A percentile compares a stretch with the other conserved stretches of the same genome.
These are phyloP conservation scores for Dryas octopetala DNA, from an alignment of 306 rosid genomes.

Conservation along the genomic window DNA sequence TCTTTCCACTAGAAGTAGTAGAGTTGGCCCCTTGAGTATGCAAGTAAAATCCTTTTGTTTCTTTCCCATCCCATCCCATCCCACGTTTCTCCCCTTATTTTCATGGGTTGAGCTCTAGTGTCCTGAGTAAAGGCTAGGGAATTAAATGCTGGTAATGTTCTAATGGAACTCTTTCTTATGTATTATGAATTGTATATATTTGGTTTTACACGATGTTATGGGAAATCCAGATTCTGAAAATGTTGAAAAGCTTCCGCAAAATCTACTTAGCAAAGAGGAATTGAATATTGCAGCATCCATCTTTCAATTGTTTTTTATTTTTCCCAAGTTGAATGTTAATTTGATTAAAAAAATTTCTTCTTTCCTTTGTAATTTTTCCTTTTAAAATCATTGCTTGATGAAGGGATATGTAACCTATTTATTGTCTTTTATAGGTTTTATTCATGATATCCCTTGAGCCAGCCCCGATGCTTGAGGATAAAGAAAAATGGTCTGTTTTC, in stretches of 20 bases:
- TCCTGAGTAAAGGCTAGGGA: background rate
- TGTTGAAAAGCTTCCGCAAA: background rate
- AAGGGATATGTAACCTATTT: constrained; percentile 29
- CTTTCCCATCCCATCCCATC: background rate
- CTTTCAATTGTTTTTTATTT: background rate
- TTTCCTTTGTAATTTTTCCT: background rate
- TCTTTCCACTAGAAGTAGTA: background rate
- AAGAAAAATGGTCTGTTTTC: constrained; percentile 90
- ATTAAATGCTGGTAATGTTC: background rate
- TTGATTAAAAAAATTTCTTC: background rate
- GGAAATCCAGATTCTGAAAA: no score
- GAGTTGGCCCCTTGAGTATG: background rate
- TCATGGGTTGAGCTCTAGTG: background rate
- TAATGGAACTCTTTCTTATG: background rate
- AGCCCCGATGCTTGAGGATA: constrained; percentile 99
- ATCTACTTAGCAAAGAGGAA: background rate
- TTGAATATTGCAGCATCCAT: background rate
- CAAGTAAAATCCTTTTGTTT: background rate
- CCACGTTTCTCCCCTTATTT: background rate
- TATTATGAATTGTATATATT: background rate
- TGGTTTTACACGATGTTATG: background rate
- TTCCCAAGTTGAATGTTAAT: background rate
- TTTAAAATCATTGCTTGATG: constrained; percentile 19
- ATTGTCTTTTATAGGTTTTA: constrained; percentile 57
- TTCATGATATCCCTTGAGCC: constrained; percentile 99